Conservation (phyloP, 2,329 filamentous ascomycete species). For the Daldinia eschscholtzii region DNA sequence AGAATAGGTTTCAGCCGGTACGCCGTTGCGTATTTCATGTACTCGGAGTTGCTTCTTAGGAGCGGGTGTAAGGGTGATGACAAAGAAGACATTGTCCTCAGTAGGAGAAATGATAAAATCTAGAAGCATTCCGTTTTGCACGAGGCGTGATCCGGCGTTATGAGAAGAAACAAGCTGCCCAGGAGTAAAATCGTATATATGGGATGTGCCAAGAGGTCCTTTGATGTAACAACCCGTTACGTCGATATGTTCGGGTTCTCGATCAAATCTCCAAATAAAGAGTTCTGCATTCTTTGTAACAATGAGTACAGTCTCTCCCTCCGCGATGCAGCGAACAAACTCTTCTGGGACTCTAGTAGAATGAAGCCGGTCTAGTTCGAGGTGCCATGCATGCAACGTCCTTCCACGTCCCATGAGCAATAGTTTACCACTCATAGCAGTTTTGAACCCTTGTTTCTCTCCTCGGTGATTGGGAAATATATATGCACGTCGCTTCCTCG, state of each 20-base stretch:
- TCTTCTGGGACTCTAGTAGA: slow-evolving; percentile 45
- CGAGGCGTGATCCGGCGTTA: slow-evolving; percentile 42
- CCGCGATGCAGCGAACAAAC: slow-evolving; percentile 48
- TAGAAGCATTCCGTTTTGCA: slow-evolving; percentile 42
- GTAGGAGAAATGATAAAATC: slow-evolving; percentile 51
- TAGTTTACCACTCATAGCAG: slow-evolving; percentile 50
- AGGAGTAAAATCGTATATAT: slow-evolving; percentile 35
- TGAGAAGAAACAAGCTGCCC: slow-evolving; percentile 43
- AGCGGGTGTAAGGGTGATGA: slow-evolving; percentile 44
- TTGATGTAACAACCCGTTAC: slow-evolving; percentile 35
- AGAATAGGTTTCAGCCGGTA: slow-evolving; percentile 43
- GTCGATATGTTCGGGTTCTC: slow-evolving; percentile 40
- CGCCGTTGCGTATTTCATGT: slow-evolving; percentile 45
- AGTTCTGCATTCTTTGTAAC: slow-evolving; percentile 46
- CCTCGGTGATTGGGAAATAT: slow-evolving; percentile 45
- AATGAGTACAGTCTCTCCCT: slow-evolving; percentile 48
- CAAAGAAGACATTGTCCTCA: slow-evolving; percentile 45
- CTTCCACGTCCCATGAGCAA: slow-evolving; percentile 49
- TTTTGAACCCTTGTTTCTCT: slow-evolving; percentile 47
- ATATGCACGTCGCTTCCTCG: slow-evolving; percentile 48
- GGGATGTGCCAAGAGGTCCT: slow-evolving; percentile 35
- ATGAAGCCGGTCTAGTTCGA: slow-evolving; percentile 45
- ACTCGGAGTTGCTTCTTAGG: slow-evolving; percentile 43
- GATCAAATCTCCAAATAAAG: slow-evolving; percentile 48
- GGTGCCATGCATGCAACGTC: slow-evolving; percentile 51